Conservation (phyloP, 345 rosid species). For the Salix viminalis region DNA sequence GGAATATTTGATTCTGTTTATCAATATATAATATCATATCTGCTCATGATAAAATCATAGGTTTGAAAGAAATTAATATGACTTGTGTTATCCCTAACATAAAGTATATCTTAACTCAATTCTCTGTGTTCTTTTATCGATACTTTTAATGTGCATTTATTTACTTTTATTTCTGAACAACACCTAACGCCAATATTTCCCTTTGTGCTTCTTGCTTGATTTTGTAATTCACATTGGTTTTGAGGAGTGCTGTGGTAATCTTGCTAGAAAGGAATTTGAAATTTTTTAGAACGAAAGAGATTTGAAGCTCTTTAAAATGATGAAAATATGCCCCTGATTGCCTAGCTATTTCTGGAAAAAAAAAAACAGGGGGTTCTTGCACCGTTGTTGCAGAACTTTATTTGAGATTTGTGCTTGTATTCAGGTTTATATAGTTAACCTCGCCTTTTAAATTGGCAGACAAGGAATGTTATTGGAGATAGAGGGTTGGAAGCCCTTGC, state of each 20-base stretch:
- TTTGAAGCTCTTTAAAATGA: background rate
- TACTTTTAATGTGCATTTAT: background rate
- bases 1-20: background rate
- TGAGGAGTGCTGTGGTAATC: background rate
- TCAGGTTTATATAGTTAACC: background rate
- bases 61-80: background rate
- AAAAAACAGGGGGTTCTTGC: background rate
- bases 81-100: background rate
- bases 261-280: background rate
- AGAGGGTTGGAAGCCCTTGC: constrained; percentile 84
- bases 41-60: background rate
- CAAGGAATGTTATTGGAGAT: constrained; percentile 95
- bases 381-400: background rate
- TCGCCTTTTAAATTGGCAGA: constrained; percentile 39
- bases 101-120: background rate
- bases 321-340: background rate
- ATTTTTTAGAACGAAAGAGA: background rate
- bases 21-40: background rate
- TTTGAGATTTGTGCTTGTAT: background rate
- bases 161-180: background rate
- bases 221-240: background rate
- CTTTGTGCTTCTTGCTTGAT: background rate
- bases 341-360: background rate
- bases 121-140: background rate
- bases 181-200: background rate